phyloP scores from a whole-genome alignment of 345 rosid genomes.

The Linum trigynum region DNA sequence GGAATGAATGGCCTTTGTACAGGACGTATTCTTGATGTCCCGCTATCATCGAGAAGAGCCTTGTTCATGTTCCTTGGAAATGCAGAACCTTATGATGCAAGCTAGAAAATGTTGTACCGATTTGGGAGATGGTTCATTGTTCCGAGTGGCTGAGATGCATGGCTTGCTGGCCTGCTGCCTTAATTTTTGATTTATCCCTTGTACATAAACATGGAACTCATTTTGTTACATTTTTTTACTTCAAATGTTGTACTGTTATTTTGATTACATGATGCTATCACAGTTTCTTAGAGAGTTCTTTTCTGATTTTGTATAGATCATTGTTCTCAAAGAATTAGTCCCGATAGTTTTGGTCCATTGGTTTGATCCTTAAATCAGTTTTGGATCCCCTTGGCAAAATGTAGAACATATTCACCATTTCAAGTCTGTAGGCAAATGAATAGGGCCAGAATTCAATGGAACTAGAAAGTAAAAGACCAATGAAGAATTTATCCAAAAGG shows the following conservation, averaged over 20 bases:
- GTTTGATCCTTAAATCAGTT: background rate
- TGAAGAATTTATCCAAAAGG: no score
- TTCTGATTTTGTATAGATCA: background rate
- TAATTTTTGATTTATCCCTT: constrained; percentile 10
- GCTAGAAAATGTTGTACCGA: no score
- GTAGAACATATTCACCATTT: no score
- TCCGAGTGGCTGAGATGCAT: constrained; percentile 2
- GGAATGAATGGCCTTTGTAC: background rate
- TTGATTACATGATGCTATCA: background rate
- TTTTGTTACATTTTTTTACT: background rate
- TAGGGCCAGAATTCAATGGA: background rate
- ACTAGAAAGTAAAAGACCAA: no score
- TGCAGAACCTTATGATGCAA: no score
- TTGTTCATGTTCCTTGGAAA: no score
- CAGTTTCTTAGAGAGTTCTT: background rate
- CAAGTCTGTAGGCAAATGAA: background rate
- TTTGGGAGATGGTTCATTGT: no score
- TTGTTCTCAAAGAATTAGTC: background rate
- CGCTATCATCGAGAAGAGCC: no score
- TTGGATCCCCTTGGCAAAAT: no score
- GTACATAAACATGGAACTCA: constrained; percentile 17
- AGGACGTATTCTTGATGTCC: no score
- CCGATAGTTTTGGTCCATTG: background rate
- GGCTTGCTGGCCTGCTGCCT: constrained; percentile 5
- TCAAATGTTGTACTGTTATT: constrained; percentile 4